Evolutionary conservation across 768 basidiomycete genomes (phyloP), one percentile per base, ranked within the genome.

Genomic region (Tricholoma furcatifolium): DNA sequence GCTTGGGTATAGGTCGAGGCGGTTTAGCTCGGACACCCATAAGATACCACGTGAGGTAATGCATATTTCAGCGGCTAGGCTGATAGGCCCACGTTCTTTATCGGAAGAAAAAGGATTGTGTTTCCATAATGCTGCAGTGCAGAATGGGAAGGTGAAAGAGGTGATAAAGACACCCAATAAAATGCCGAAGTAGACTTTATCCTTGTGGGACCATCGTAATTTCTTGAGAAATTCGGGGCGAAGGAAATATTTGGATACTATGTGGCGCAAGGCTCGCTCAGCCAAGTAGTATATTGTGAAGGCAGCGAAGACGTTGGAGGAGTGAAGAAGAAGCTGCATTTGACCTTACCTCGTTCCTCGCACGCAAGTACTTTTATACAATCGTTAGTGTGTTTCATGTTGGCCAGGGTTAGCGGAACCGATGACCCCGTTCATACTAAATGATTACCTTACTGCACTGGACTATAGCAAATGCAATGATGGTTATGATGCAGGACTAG

Each of bases 1-100:
- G 24, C 50, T 43, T 21, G 50, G 36, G 21, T 39, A 51, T 15
- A 51, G 39, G 31, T 51, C 43, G 18, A 51, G 12, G 43, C 50
- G 50, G 35, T 51, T 51, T 34, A 45, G 43, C 50, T 51, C 50
- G 8, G 50, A 51, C 27, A 51, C 43, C 50, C 50, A 45, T 14
- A 44, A 14, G 12, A 51, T 43, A 2, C 50, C 43, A 3, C 50
- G 43, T 23, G 50, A 38, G 3, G 43, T 31, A 20, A 51, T 45
- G 27, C 50, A 51, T 44, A 51, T 51, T 10, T 51, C 35, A 15
- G 50, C 50, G 10, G 43, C 23, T 4, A 51, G 43, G 18, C 41
- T 31, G 8, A 42, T n/a, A 2, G n/a, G 32, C 12, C 35, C 11
- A 21, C 7, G 36, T 8, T 15, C 5, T 10, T 17, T 6, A n/a